These are phyloP conservation scores for Phytophthora multivora DNA, from an alignment of 352 stramenopile genomes.

Conservation along the genomic window DNA sequence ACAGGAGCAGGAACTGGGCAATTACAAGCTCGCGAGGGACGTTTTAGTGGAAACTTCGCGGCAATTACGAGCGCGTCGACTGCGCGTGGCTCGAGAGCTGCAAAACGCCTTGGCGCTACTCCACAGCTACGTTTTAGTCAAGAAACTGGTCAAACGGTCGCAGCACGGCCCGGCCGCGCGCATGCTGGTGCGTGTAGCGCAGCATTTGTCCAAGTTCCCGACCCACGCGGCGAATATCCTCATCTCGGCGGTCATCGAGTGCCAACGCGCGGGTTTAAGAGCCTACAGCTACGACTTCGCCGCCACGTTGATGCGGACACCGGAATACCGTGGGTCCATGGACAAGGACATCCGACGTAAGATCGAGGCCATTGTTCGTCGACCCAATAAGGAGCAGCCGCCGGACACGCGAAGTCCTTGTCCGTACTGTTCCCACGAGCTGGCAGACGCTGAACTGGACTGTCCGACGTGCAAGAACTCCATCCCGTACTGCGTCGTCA, in stretches of 20 bases:
- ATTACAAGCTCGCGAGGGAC: constrained; percentile 92
- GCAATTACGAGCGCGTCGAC: constrained; percentile 84
- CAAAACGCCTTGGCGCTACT: constrained; percentile 88
- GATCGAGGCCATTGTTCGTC: constrained; percentile 94
- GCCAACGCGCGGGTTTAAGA: constrained; percentile 90
- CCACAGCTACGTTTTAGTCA: constrained; percentile 94
- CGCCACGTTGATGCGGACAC: constrained; percentile 86
- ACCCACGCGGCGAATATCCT: constrained; percentile 91
- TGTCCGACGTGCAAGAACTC: constrained; percentile 92
- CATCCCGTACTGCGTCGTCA: constrained; percentile 94
- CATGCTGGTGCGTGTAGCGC: constrained; percentile 91
- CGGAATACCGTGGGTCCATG: constrained; percentile 88
- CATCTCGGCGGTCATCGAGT: constrained; percentile 95
- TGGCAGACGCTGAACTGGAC: constrained; percentile 89
- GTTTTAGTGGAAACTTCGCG: constrained; percentile 92
- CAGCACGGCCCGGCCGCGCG: constrained; percentile 87
- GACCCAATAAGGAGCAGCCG: constrained; percentile 89
- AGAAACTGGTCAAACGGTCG: constrained; percentile 90
- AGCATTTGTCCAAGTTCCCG: constrained; percentile 93
- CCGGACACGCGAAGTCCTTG: constrained; percentile 77
- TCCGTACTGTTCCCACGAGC: constrained; percentile 78
- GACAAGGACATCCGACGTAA: constrained; percentile 93
- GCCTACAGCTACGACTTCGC: constrained; percentile 93
- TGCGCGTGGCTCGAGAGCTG: constrained; percentile 91
- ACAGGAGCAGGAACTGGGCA: constrained; percentile 93